A percentile compares a stretch with the other conserved stretches of the same genome.
These are phyloP conservation scores for Fusarium pseudograminearum DNA, from an alignment of 2,329 filamentous ascomycete genomes.

Conservation along the genomic window DNA sequence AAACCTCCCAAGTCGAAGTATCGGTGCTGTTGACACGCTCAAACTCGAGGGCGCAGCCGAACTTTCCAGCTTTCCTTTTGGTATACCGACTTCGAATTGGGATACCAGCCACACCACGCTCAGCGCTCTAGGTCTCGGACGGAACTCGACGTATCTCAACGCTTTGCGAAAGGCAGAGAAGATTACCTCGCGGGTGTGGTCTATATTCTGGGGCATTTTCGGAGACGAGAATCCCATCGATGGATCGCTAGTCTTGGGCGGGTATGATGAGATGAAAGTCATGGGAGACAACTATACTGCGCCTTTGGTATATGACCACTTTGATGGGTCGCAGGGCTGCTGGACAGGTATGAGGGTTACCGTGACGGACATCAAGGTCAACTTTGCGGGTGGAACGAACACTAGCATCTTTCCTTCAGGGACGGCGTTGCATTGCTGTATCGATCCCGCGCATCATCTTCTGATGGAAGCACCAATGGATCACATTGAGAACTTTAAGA, in stretches of 20 bases:
- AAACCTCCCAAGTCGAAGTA: conserved; percentile 39
- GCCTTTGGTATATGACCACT: conserved; percentile 32
- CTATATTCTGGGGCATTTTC: conserved; percentile 53
- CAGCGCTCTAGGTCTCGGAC: conserved; percentile 48
- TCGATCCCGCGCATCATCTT: conserved; percentile 50
- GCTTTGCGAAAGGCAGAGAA: conserved; percentile 35
- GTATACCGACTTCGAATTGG: conserved; percentile 46
- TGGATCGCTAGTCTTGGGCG: conserved; percentile 50
- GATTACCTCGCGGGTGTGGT: conserved; percentile 51
- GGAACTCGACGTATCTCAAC: conserved; percentile 51
- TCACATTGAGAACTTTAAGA: conserved; percentile 41
- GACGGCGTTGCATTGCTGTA: conserved; percentile 43
- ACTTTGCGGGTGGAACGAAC: conserved; percentile 46
- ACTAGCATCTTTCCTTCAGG: conserved; percentile 46
- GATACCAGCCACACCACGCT: conserved; percentile 47
- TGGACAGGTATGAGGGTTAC: conserved; percentile 44
- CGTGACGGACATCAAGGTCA: conserved; percentile 45
- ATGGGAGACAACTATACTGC: conserved; percentile 48
- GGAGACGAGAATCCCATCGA: conserved; percentile 47
- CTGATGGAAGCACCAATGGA: conserved; percentile 46
- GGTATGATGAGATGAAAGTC: conserved; percentile 52
- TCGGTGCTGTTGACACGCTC: conserved; percentile 42
- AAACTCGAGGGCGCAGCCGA: conserved; percentile 3
- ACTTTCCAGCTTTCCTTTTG: conserved; percentile 40
- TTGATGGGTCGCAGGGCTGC: conserved; percentile 28